Conservation (phyloP, 805 yeast genomes). For the Candida ponderosae region DNA sequence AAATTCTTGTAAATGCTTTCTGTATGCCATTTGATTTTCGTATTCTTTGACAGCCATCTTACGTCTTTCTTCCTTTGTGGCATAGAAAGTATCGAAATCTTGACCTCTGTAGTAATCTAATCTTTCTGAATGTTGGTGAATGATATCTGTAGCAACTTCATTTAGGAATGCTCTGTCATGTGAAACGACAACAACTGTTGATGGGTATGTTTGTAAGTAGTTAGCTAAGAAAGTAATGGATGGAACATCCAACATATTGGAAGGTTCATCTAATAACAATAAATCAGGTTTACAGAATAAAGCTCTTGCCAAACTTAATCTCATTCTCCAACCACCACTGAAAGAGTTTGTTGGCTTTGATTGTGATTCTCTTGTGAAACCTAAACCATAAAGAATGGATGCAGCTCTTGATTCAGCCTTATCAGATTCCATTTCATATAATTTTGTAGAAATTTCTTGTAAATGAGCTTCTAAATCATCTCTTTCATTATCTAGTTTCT, state of each 20-base stretch:
- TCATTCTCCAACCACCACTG: conserved; percentile 99
- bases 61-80: conserved; percentile 90
- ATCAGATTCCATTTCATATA: conserved; percentile 91
- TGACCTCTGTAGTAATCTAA: conserved; percentile 93
- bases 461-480: conserved; percentile 77
- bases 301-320: conserved; percentile 96
- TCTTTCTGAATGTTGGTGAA: conserved; percentile 96
- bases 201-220: conserved; percentile 82
- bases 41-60: conserved; percentile 92
- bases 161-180: conserved; percentile 96
- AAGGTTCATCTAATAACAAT: conserved; percentile 92
- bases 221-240: conserved; percentile 90
- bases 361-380: conserved; percentile 87
- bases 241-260: conserved; percentile 99
- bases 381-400: conserved; percentile 83
- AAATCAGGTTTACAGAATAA: conserved; percentile 95
- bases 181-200: conserved; percentile 92
- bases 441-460: conserved; percentile 71
- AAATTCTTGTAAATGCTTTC: conserved; percentile 88
- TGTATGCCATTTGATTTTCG: conserved; percentile 93
- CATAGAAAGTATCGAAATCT: conserved; percentile 86
- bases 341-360: conserved; percentile 77
- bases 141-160: conserved; percentile 97
- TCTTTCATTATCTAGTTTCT: conserved; percentile 81
- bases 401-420: conserved; percentile 98